phyloP scores from a whole-genome alignment of 345 rosid genomes.

The Turnera subulata region DNA sequence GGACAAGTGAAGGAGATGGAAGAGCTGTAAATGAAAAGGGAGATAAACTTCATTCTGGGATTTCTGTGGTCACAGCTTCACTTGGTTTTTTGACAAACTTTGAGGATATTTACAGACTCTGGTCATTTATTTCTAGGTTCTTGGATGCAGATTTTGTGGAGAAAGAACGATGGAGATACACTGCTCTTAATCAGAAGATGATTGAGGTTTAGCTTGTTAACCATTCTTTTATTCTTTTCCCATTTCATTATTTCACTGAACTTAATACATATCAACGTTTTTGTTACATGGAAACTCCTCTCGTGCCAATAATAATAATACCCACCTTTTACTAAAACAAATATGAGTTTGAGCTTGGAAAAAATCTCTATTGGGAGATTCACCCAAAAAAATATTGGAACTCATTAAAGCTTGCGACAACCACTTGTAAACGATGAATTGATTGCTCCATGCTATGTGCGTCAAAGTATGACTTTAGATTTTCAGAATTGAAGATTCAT shows the following conservation, averaged over 20 bases:
- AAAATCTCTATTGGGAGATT: too few relatives aligned
- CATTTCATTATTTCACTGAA: not conserved
- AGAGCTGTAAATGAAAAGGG: slow-evolving; percentile 5
- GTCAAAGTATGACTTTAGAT: too few relatives aligned
- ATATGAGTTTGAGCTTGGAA: too few relatives aligned
- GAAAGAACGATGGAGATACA: slow-evolving; percentile 87
- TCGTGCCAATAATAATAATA: too few relatives aligned
- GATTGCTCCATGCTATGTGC: too few relatives aligned
- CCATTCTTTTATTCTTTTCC: slow-evolving; percentile 12
- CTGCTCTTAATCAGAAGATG: slow-evolving; percentile 59
- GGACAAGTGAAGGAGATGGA: slow-evolving; percentile 5
- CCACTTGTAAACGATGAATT: too few relatives aligned
- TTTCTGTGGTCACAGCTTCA: slow-evolving; percentile 53
- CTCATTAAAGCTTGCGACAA: too few relatives aligned
- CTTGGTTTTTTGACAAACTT: slow-evolving; percentile 72
- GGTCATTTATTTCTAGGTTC: slow-evolving; percentile 75
- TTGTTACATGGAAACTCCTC: too few relatives aligned
- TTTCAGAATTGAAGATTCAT: too few relatives aligned
- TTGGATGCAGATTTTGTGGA: slow-evolving; percentile 91
- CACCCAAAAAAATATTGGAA: too few relatives aligned
- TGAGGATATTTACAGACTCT: slow-evolving; percentile 66
- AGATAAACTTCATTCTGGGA: slow-evolving; percentile 17
- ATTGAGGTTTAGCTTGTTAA: slow-evolving; percentile 35
- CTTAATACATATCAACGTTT: too few relatives aligned
- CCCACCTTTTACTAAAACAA: too few relatives aligned